These are phyloP conservation scores for Solanum lycopersicoides DNA, from an alignment of 257 asterid species.

Conservation along the genomic window DNA sequence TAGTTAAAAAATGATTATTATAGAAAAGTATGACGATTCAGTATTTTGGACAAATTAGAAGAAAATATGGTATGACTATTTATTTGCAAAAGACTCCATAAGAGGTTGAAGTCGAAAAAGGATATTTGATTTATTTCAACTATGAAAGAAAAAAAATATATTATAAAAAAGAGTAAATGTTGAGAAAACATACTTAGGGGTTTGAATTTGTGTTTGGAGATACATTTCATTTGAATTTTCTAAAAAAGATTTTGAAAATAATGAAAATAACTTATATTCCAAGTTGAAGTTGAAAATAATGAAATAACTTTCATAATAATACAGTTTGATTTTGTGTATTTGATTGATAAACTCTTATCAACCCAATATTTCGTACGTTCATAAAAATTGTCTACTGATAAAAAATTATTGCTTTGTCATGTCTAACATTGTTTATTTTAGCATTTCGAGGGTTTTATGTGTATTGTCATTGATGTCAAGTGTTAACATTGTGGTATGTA, in stretches of 20 bases:
- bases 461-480: neutral
- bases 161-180: neutral
- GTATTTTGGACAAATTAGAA: neutral
- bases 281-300: neutral
- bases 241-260: too few relatives aligned
- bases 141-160: too few relatives aligned
- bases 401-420: neutral
- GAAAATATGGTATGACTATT: neutral
- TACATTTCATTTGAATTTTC: neutral
- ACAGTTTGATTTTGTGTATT: neutral
- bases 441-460: neutral
- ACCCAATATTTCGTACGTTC: neutral
- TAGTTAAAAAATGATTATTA: neutral
- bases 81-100: neutral
- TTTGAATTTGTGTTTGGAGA: neutral
- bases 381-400: neutral
- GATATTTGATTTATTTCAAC: neutral
- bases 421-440: neutral
- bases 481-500: neutral
- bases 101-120: neutral
- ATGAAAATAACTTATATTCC: neutral
- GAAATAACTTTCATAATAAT: neutral
- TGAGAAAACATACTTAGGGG: neutral
- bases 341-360: neutral
- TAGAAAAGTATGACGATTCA: neutral